Evolutionary conservation across 352 stramenopile species (phyloP).

Genomic region (Phytophthora podocarpi): DNA sequence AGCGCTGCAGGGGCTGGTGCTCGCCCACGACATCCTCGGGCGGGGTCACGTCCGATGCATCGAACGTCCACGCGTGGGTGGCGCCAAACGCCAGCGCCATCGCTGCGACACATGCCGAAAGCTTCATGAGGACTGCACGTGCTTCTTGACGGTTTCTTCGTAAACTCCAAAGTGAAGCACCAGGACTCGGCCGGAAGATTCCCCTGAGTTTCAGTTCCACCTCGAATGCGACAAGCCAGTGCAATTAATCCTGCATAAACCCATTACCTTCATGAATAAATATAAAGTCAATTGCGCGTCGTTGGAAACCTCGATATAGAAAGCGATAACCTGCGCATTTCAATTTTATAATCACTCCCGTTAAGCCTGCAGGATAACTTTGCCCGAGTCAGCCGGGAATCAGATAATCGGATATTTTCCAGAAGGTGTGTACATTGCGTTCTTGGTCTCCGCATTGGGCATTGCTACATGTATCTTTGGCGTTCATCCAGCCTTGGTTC

Average conservation of each 20-base stretch:
- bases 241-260: background rate
- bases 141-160: background rate
- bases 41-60: conserved; percentile 34
- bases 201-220: conserved; percentile 21
- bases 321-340: background rate
- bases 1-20: conserved; percentile 46
- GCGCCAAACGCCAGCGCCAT: conserved; percentile 25
- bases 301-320: too few species aligned
- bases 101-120: conserved; percentile 19
- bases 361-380: too few species aligned
- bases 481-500: too few species aligned
- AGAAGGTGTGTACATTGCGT: too few species aligned
- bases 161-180: conserved; percentile 29
- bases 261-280: background rate
- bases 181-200: too few species aligned
- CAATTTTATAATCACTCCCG: too few species aligned
- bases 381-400: background rate
- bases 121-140: conserved; percentile 24
- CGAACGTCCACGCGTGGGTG: conserved; percentile 39
- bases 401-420: background rate
- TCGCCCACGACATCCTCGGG: conserved; percentile 37
- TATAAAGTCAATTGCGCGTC: background rate
- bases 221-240: conserved; percentile 21
- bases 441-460: too few species aligned
- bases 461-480: too few species aligned